A percentile compares a stretch with the other conserved stretches of the same genome.
Conservation (phyloP, 208 protist genomes). For the Sergeia podlipaevii region DNA sequence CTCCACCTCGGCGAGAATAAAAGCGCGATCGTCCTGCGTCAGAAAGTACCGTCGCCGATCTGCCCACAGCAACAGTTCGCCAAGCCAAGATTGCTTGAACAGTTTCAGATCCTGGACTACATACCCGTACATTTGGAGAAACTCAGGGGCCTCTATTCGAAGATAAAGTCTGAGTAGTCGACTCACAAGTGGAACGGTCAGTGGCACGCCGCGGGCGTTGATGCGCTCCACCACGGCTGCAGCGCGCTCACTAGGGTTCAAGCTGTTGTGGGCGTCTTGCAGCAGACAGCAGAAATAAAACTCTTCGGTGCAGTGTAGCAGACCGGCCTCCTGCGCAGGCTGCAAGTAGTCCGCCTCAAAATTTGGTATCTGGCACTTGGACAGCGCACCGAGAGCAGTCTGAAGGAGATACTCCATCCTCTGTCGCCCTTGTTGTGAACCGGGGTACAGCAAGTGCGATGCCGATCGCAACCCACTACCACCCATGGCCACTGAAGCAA, state of each 20-base stretch:
- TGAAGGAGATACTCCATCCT: slow-evolving; percentile 73
- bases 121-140: slow-evolving; percentile 47
- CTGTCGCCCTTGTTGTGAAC: slow-evolving; percentile 17
- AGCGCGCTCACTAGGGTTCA: slow-evolving; percentile 41
- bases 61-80: slow-evolving; percentile 71
- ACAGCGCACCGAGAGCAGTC: slow-evolving; percentile 59
- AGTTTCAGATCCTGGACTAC: slow-evolving; percentile 33
- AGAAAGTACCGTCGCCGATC: slow-evolving; percentile 82
- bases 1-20: slow-evolving; percentile 55
- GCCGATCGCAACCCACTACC: background rate
- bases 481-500: background rate
- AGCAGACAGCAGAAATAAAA: slow-evolving; percentile 65
- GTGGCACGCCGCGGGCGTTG: slow-evolving; percentile 21
- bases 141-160: slow-evolving; percentile 44
- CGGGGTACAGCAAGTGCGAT: background rate
- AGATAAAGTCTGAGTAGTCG: slow-evolving; percentile 73
- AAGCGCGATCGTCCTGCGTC: slow-evolving; percentile 39
- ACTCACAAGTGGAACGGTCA: slow-evolving; percentile 40
- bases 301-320: slow-evolving; percentile 60
- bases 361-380: slow-evolving; percentile 58
- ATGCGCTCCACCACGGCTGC: slow-evolving; percentile 42
- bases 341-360: slow-evolving; percentile 58
- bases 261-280: slow-evolving; percentile 73
- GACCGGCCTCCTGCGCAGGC: slow-evolving; percentile 23
- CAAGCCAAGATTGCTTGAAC: slow-evolving; percentile 48